Conservation (phyloP, 495 filamentous ascomycete genomes). For the Tetracladium marchalianum region DNA sequence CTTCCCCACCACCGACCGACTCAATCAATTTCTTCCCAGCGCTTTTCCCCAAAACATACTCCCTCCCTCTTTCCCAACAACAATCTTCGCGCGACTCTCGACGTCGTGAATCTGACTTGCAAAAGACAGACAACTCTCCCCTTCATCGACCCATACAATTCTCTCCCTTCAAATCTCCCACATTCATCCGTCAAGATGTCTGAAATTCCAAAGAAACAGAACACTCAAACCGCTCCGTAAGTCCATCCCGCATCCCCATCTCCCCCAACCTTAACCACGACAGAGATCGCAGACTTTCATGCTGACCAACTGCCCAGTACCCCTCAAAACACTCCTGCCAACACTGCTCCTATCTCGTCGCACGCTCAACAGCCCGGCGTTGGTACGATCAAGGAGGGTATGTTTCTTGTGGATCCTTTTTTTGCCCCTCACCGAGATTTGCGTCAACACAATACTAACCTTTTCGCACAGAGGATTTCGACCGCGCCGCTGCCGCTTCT, state of each 20-base stretch:
- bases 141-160: too few relatives aligned
- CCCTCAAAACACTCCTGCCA: conserved; percentile 91
- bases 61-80: too few relatives aligned
- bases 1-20: too few relatives aligned
- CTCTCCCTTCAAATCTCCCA: too few relatives aligned
- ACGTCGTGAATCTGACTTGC: too few relatives aligned
- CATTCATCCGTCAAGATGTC: conserved; percentile 47
- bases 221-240: conserved; percentile 70
- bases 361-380: conserved; percentile 93
- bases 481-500: conserved; percentile 75
- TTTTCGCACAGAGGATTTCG: conserved; percentile 72
- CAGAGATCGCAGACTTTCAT: neutral
- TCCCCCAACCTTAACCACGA: neutral
- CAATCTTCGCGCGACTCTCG: too few relatives aligned
- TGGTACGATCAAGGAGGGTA: conserved; percentile 95
- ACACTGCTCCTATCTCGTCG: conserved; percentile 93
- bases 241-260: conserved; percentile 30
- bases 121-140: too few relatives aligned
- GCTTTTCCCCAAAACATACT: too few relatives aligned
- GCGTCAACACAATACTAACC: conserved; percentile 6
- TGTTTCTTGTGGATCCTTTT: conserved; percentile 26
- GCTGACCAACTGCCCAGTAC: conserved; percentile 42
- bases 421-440: conserved; percentile 17
- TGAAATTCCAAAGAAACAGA: conserved; percentile 34
- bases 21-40: too few relatives aligned